A percentile compares a stretch with the other conserved stretches of the same genome.
Conservation (phyloP, 2,329 filamentous ascomycete species). For the Colletotrichum sp. region DNA sequence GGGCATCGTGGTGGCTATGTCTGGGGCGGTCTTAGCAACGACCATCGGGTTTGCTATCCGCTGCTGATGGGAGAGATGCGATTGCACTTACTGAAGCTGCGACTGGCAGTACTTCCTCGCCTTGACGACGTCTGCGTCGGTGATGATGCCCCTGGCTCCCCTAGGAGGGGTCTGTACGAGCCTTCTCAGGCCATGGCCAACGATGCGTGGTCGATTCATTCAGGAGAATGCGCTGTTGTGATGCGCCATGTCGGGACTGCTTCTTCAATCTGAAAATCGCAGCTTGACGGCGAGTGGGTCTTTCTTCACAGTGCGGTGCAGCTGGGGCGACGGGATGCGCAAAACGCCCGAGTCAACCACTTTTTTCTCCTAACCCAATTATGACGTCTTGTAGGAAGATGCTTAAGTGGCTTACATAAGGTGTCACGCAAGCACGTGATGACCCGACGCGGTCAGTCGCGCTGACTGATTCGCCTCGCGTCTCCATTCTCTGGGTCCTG, state of each 20-base stretch:
- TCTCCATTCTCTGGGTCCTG: slow-evolving; percentile 30
- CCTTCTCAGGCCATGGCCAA: slow-evolving; percentile 42
- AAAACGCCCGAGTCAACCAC: not conserved
- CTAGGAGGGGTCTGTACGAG: slow-evolving; percentile 28
- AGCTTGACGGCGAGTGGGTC: not conserved
- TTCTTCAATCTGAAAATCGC: not conserved
- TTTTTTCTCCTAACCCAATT: not conserved
- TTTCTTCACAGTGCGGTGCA: not conserved
- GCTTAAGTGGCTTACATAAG: slow-evolving; percentile 13
- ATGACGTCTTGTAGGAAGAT: slow-evolving; percentile 9
- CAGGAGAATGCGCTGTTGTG: slow-evolving; percentile 21
- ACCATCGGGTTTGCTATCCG: not conserved
- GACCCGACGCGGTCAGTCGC: slow-evolving; percentile 39
- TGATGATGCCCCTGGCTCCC: slow-evolving; percentile 39
- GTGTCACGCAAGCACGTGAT: slow-evolving; percentile 43
- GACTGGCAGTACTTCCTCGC: slow-evolving; percentile 58
- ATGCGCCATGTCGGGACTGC: slow-evolving; percentile 17
- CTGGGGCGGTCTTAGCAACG: slow-evolving; percentile 45
- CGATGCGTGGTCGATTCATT: slow-evolving; percentile 44
- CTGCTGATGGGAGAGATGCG: not conserved
- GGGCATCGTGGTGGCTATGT: slow-evolving; percentile 87
- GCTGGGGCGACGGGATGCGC: not conserved
- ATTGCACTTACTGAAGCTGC: slow-evolving; percentile 51
- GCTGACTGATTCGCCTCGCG: slow-evolving; percentile 34
- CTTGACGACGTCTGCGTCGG: slow-evolving; percentile 55